phyloP scores from a whole-genome alignment of 345 rosid species.

The Carallia pectinifolia region DNA sequence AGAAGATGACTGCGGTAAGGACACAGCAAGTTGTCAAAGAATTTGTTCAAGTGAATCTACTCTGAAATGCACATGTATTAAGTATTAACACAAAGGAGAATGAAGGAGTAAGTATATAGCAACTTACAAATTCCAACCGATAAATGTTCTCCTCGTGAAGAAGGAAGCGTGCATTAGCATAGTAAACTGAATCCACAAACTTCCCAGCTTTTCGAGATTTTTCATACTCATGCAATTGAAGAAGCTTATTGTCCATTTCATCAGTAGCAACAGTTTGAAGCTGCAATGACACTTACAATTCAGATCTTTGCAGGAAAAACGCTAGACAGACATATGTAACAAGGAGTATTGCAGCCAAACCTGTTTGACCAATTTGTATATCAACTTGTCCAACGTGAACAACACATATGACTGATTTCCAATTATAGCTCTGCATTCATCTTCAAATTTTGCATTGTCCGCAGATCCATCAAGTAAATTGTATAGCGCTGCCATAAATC shows the following conservation, averaged over 20 bases:
- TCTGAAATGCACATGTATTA: neutral
- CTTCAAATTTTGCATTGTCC: conserved; percentile 92
- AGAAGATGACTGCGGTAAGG: conserved; percentile 52
- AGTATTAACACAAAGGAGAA: neutral
- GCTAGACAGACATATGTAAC: neutral
- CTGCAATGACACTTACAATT: conserved; percentile 41
- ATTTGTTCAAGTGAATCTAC: neutral
- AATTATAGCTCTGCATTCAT: conserved; percentile 90
- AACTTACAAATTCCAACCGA: conserved; percentile 78
- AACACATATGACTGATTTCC: conserved; percentile 91
- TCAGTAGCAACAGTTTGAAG: conserved; percentile 91
- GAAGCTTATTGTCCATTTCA: conserved; percentile 83
- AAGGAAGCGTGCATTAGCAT: conserved; percentile 77
- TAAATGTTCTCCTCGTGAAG: conserved; percentile 90
- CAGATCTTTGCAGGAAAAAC: conserved; percentile 18
- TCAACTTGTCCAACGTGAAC: conserved; percentile 89
- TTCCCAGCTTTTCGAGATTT: conserved; percentile 61
- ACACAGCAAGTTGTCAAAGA: neutral
- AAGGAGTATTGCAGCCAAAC: conserved; percentile 30
- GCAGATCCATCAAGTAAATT: conserved; percentile 85
- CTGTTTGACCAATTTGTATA: conserved; percentile 92
- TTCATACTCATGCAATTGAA: conserved; percentile 80
- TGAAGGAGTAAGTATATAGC: conserved; percentile 6
- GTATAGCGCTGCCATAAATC: conserved; percentile 79
- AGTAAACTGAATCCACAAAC: conserved; percentile 64